A percentile compares a stretch with the other conserved stretches of the same genome.
phyloP scores from a whole-genome alignment of 345 rosid genomes.

The Salix viminalis region DNA sequence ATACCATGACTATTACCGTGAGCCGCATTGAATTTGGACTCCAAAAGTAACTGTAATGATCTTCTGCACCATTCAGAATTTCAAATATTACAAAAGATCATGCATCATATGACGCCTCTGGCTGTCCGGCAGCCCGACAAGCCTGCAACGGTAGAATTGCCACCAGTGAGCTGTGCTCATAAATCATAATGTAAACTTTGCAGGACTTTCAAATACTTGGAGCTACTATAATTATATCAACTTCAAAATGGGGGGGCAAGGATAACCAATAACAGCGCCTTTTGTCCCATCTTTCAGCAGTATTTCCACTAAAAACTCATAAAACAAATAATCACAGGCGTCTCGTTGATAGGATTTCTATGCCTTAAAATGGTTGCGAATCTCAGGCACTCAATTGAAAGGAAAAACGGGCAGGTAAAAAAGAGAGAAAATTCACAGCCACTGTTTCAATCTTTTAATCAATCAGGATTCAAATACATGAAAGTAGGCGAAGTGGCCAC shows the following conservation, averaged over 20 bases:
- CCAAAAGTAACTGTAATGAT: neutral
- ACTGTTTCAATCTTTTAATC: neutral
- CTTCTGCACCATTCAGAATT: neutral
- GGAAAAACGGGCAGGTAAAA: neutral
- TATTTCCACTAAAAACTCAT: neutral
- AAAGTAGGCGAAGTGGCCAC: neutral
- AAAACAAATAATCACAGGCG: neutral
- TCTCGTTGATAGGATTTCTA: neutral
- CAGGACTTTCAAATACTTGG: neutral
- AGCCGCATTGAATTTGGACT: neutral
- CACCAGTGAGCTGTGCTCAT: neutral
- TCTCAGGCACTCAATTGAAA: neutral
- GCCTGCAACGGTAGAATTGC: constrained; percentile 21
- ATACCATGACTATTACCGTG: neutral
- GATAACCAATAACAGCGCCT: neutral
- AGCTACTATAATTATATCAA: neutral
- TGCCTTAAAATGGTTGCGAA: neutral
- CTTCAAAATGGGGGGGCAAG: neutral
- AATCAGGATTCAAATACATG: neutral
- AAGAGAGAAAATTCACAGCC: neutral
- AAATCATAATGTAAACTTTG: neutral
- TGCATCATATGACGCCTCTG: neutral
- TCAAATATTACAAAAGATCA: neutral
- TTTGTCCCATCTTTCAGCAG: constrained; percentile 3
- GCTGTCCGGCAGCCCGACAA: neutral